Evolutionary conservation across 495 filamentous ascomycete species (phyloP), one percentile per base, ranked within the genome.

Genomic region (Penicillium lagena): DNA sequence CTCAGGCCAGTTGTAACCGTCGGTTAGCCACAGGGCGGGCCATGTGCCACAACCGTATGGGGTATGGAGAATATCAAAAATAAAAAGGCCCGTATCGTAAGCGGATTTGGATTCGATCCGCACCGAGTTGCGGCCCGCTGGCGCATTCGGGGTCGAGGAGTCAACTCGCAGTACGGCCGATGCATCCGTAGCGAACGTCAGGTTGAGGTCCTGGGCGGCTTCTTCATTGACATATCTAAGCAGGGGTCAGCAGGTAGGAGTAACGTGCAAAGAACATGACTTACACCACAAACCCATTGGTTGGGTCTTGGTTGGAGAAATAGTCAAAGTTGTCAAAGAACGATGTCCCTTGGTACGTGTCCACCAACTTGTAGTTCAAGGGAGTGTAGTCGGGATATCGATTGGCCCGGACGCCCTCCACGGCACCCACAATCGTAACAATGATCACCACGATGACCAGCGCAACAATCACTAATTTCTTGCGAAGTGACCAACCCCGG

Each of bases 11-110:
- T 77, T 73, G 12, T 66, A 54, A 0, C 76, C 72, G 12, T 76
- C 81, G 1, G 79, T 79, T 7, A 85, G 58, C 82, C 82, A 86
- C 14, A 87, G 75, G 0, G 77, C 77, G 0, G 75, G 75, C 76
- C 76, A 79, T 11, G 75, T 77, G 1, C 64, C 75, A 47, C 76
- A 80, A 12, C 71, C 72, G 37, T 66, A 67, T 12, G 73, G 74
- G 0, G 67, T 61, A 36, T 75, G 72, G 4, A 72, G 39, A 53
- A 78, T 70, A 39, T 80, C 77, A 46, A 79, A 79, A 50, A 80
- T 47, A 52, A 80, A 80, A 2, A 80, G 66, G 1, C 72, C 75
- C 7, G 50, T 50, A 30, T 77, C 64, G 39, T 79, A 80, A 14
- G 55, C 61, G 5, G 54, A 64, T 29, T 68, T 74, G 5, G 76